These are phyloP conservation scores for Aspergillus diversus DNA, from an alignment of 495 filamentous ascomycete genomes.

Conservation along the genomic window DNA sequence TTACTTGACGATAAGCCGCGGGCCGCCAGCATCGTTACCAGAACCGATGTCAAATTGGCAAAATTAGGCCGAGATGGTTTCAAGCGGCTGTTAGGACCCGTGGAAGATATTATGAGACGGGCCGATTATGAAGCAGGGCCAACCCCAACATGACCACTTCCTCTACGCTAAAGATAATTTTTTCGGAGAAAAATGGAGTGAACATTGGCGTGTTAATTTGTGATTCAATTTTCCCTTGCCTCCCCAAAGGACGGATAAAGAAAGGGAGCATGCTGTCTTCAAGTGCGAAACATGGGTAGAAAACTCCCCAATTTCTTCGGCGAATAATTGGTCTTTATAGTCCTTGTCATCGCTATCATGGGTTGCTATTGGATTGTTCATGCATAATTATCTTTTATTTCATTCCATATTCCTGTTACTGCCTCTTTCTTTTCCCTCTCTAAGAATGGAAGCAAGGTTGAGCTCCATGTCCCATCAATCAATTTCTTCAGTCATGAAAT, in stretches of 20 bases:
- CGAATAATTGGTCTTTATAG: conserved; percentile 17
- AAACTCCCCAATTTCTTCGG: conserved; percentile 18
- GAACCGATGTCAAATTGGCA: conserved; percentile 87
- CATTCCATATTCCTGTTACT: conserved; percentile 1
- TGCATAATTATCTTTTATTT: conserved; percentile 16
- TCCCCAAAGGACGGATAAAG: conserved; percentile 13
- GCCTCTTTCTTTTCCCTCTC: background rate
- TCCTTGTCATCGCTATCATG: conserved; percentile 19
- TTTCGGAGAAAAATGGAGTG: conserved; percentile 8
- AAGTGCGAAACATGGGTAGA: conserved; percentile 22
- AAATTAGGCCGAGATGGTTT: conserved; percentile 92
- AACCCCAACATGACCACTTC: conserved; percentile 19
- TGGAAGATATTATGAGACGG: conserved; percentile 92
- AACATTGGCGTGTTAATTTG: conserved; percentile 11
- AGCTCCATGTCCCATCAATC: background rate
- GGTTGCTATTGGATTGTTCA: conserved; percentile 17
- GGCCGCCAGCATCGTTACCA: conserved; percentile 84
- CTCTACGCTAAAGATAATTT: background rate
- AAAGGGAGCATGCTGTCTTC: conserved; percentile 21
- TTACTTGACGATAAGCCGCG: conserved; percentile 91
- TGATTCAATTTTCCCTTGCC: conserved; percentile 14
- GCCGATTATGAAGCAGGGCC: conserved; percentile 58
- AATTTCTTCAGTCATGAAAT: background rate
- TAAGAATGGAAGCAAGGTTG: background rate
- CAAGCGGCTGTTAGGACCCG: conserved; percentile 88